Evolutionary conservation across 306 rosid genomes (phyloP), one percentile per base, ranked within the genome.

Genomic region (Clitoria ternatea): DNA sequence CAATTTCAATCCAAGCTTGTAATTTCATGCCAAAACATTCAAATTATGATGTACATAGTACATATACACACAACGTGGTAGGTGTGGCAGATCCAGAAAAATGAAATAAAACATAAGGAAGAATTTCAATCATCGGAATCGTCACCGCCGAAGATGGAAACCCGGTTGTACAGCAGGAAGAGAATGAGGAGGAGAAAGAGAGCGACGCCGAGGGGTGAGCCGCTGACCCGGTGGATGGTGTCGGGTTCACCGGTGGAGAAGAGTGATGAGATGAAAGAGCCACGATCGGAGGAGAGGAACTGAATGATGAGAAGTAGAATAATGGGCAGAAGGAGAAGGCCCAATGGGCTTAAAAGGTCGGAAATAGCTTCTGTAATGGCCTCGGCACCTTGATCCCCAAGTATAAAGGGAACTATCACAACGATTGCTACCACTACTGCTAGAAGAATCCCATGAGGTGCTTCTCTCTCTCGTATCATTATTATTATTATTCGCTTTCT

Each of bases 161-260:
- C 2, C 3, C 92, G 94, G 44, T 89, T 81, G 81, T 77, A 83
- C 23, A 94, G 70, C 7, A 94, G 97, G 56, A 94, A 39, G 22
- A 94, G 42, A 7, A 91, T 20, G 72, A 94, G 84, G 49, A 87
- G 0, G 37, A 91, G 94, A 47, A 94, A 23, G 36, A 94, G 82
- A 0, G 97, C 97, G 1, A 94, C 99, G 62, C 99, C 99, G 39
- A 89, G 63, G 3, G 99, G 97, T 0, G 99, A 91, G 8, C 99
- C 99, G 45, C 85, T 84, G 17, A 80, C 82, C 0, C 97, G 80
- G 79, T 89, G 99, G 52, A 91, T 89, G 79, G 91, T 29, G 44
- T 89, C 92, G 0, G 97, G 99, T 11, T 91, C 95, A 3, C 97
- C 96, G 66, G 89, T 84, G 49, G 97, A 85, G 76, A 89, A 94